Conservation (phyloP, 805 yeast species). For the Ogataea haglerorum region DNA sequence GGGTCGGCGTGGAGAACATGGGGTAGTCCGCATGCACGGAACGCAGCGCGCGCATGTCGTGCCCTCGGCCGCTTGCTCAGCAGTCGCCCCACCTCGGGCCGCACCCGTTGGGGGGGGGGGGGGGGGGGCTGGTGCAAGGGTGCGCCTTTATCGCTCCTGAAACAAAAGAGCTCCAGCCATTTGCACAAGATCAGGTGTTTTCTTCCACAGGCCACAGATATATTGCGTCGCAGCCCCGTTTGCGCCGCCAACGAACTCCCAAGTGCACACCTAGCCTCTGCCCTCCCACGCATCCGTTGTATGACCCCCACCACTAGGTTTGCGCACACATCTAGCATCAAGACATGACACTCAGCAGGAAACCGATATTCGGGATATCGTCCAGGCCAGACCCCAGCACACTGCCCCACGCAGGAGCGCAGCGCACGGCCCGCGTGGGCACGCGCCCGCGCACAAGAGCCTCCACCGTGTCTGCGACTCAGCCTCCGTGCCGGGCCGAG, state of each 20-base stretch:
- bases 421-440: not conserved
- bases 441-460: not conserved
- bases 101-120: not conserved
- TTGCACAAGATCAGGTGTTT: not conserved
- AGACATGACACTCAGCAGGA: not conserved
- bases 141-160: not conserved
- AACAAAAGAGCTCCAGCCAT: not conserved
- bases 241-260: not conserved
- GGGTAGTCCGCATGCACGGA: too few relatives aligned
- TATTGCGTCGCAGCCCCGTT: not conserved
- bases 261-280: not conserved
- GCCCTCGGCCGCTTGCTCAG: not conserved
- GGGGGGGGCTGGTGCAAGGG: not conserved
- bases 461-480: slow-evolving; percentile 1
- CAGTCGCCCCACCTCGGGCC: not conserved
- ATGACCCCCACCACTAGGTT: too few relatives aligned
- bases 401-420: not conserved
- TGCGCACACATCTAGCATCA: not conserved
- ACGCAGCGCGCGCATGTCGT: too few relatives aligned
- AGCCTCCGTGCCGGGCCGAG: slow-evolving; percentile 5
- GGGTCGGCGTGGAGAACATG: too few relatives aligned
- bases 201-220: not conserved
- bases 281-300: not conserved
- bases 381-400: not conserved
- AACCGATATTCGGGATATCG: not conserved